These are phyloP conservation scores for Geotrichum carabidarum DNA, from an alignment of 1,139 yeast genomes.

Conservation along the genomic window DNA sequence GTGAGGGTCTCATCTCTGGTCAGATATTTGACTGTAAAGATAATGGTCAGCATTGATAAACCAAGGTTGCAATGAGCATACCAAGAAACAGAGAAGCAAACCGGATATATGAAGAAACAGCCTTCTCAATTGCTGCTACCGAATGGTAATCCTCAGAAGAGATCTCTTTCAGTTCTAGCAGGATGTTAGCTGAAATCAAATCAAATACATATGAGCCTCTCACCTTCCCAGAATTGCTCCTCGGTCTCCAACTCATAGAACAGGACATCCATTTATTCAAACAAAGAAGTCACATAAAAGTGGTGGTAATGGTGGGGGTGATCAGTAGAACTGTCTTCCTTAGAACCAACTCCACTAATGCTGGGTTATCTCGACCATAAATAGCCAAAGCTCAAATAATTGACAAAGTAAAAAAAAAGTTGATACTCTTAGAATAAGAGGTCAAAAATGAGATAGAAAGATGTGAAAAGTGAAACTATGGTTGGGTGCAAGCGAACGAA, in stretches of 20 bases:
- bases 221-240: conserved; percentile 36
- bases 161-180: conserved; percentile 27
- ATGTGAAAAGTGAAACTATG: too few species aligned
- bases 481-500: too few species aligned
- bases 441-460: too few species aligned
- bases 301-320: not conserved
- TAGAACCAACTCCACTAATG: too few species aligned
- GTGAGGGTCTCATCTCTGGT: conserved; percentile 34
- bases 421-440: too few species aligned
- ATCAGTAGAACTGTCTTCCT: too few species aligned
- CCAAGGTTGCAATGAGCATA: not conserved
- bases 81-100: conserved; percentile 31
- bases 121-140: conserved; percentile 26
- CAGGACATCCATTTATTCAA: conserved; percentile 29
- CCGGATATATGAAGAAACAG: conserved; percentile 28
- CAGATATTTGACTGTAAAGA: conserved; percentile 29
- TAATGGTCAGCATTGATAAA: conserved; percentile 23
- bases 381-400: too few species aligned
- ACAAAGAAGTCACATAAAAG: not conserved
- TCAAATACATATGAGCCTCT: conserved; percentile 6
- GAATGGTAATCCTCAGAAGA: conserved; percentile 30
- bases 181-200: not conserved
- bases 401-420: too few species aligned
- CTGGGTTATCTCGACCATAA: too few species aligned
- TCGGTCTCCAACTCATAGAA: conserved; percentile 33